These are phyloP conservation scores for Pleoardoris graminearum DNA, from an alignment of 2,329 filamentous ascomycete species.

Conservation along the genomic window DNA sequence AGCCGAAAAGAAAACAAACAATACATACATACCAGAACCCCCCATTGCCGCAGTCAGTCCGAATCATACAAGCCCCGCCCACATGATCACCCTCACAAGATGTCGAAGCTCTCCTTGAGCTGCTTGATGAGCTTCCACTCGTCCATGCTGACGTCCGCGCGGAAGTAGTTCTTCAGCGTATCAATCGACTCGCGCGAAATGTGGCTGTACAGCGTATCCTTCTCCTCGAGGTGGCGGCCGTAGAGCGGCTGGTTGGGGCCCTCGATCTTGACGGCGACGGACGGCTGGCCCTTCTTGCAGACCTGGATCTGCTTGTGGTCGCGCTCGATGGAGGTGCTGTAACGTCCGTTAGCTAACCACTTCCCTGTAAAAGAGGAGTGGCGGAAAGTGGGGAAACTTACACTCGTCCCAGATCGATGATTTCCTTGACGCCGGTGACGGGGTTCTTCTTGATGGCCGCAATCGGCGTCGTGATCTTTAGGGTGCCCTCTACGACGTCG, in stretches of 20 bases:
- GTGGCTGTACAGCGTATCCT: constrained; percentile 82
- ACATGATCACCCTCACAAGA: constrained; percentile 45
- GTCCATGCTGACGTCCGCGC: constrained; percentile 82
- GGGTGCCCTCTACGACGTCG: constrained; percentile 87
- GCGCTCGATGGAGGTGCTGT: constrained; percentile 90
- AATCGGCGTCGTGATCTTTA: constrained; percentile 86
- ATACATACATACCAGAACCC: background rate
- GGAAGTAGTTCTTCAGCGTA: constrained; percentile 93
- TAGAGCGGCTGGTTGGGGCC: constrained; percentile 90
- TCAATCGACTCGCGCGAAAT: constrained; percentile 90
- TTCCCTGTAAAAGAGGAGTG: background rate
- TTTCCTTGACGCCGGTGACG: constrained; percentile 78
- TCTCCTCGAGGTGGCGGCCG: constrained; percentile 91
- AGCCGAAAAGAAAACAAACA: background rate
- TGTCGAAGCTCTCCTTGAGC: constrained; percentile 92
- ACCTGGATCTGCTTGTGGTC: constrained; percentile 93
- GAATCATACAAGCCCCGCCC: background rate
- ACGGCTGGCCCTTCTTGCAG: constrained; percentile 96
- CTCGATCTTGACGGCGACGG: constrained; percentile 97
- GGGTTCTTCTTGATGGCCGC: constrained; percentile 82
- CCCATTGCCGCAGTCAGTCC: too few species aligned
- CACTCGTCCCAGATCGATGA: constrained; percentile 88
- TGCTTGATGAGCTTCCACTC: constrained; percentile 96
- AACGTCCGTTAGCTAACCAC: constrained; percentile 16
- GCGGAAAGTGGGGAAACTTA: constrained; percentile 58